Base-by-base conservation (phyloP, 2,329 filamentous ascomycete genomes). In the Aureobasidium mangrovei region DNA sequence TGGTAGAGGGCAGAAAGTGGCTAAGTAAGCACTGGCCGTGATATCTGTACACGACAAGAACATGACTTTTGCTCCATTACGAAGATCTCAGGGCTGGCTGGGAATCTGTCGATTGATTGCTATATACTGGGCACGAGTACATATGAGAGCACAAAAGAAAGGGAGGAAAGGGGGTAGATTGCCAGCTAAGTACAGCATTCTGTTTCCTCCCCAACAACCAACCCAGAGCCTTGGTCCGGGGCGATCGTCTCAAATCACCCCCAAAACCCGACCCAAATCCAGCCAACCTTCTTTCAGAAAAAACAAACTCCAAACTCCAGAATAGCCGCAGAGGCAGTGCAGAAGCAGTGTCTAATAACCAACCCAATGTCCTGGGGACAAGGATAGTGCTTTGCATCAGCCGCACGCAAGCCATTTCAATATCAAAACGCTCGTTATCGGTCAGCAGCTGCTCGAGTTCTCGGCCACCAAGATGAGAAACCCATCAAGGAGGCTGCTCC, bases 321-420 rank as follows among this genome's bases (percentile, higher is more conserved):
- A 44, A 53, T 53, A 53, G 49, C 49, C 49, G 31, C 49, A 46
- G 48, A 56, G 52, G 35, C 53, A 32, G 52, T 53, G 45, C 43
- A 49, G 38, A 27, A 32, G 40, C 32, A 54, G 45, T 35, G 52
- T 35, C 46, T 48, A 53, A 48, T 58, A 66, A 64, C 59, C 64
- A 64, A 67, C 65, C 65, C 65, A 59, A 42, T 57, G 61, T 66
- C 64, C 60, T 60, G 49, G 57, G 61, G 65, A 67, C 60, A 66
- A 60, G 66, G 65, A 68, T 60, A 44, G 26, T 53, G 40, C 48
- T 56, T 59, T 47, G 38, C 43, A 32, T 53, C 53, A 57, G 43
- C 49, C 55, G 57, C 57, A 59, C 57, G 43, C 57, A 59, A 36
- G 46, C 39, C 55, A 57, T 61, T 60, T 64, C 63, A 62, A 63